Evolutionary conservation across 2,329 filamentous ascomycete genomes (phyloP).

Genomic region (Aspergillus sp.): DNA sequence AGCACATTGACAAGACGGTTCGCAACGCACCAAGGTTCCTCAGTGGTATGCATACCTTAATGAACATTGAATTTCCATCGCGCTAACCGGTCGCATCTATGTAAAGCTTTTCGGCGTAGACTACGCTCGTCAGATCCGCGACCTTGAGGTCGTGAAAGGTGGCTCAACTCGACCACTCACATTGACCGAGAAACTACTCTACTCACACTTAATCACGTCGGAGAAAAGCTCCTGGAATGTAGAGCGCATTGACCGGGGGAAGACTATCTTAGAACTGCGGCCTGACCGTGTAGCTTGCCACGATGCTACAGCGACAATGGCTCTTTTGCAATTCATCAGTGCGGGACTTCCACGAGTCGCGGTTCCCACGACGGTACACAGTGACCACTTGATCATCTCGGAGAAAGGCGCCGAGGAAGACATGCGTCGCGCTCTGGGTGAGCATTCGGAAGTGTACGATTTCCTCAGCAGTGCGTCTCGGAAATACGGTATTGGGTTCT

Average conservation of each 20-base stretch:
- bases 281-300: constrained; percentile 45
- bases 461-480: constrained; percentile 42
- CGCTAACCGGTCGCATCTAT: not conserved
- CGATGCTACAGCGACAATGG: constrained; percentile 47
- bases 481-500: constrained; percentile 49
- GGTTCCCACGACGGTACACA: constrained; percentile 42
- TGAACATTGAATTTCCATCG: not conserved
- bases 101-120: constrained; percentile 4
- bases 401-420: constrained; percentile 34
- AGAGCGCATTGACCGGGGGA: constrained; percentile 36
- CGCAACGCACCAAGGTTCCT: not conserved
- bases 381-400: constrained; percentile 41
- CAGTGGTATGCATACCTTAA: not conserved
- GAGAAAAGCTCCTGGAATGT: constrained; percentile 19
- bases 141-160: constrained; percentile 8
- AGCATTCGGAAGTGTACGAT: constrained; percentile 41
- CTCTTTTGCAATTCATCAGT: constrained; percentile 44
- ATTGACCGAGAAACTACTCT: constrained; percentile 42
- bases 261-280: constrained; percentile 37
- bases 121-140: constrained; percentile 3
- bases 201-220: constrained; percentile 35
- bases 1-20: not conserved
- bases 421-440: constrained; percentile 23
- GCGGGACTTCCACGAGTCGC: constrained; percentile 40
- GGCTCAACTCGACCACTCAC: constrained; percentile 29